These are phyloP conservation scores for Meredithiella fracta DNA, from an alignment of 2,329 filamentous ascomycete genomes.

Conservation along the genomic window DNA sequence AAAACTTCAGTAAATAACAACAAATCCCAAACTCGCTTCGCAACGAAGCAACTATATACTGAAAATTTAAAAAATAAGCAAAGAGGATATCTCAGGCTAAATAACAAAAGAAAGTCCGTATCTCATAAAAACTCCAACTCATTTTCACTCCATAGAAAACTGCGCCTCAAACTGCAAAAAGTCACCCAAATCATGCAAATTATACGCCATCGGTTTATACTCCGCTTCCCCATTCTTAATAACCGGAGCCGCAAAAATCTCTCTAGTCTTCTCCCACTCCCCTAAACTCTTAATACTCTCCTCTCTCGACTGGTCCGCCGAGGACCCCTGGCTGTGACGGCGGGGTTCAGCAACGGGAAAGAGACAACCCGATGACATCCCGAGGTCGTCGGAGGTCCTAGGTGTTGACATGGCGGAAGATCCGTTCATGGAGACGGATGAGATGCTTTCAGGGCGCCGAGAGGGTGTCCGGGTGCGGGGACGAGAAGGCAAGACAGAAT, in stretches of 20 bases:
- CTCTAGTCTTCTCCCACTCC: not conserved
- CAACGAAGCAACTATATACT: not conserved
- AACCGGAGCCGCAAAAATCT: not conserved
- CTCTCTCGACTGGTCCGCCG: too few relatives aligned
- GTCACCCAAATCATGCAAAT: constrained; percentile 42
- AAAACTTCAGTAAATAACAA: not conserved
- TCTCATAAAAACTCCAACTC: constrained; percentile 1
- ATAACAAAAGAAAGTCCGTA: constrained; percentile 1
- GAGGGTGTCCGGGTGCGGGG: not conserved
- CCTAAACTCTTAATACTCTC: too few relatives aligned
- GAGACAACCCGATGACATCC: constrained; percentile 1
- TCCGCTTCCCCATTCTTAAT: constrained; percentile 5
- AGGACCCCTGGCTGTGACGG: not conserved
- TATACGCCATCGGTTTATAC: constrained; percentile 42
- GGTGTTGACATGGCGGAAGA: constrained; percentile 5
- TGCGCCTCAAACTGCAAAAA: constrained; percentile 42
- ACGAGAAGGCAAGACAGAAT: too few relatives aligned
- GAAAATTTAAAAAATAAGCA: not conserved
- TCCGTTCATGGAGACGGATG: not conserved
- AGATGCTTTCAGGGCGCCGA: not conserved
- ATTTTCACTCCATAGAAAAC: constrained; percentile 18
- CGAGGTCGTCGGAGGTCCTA: constrained; percentile 8
- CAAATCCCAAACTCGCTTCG: not conserved
- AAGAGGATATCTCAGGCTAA: not conserved
- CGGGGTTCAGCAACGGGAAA: constrained; percentile 1